Percentiles rank a stretch among this genome's conserved stretches.
Evolutionary conservation across 441 rosid species (phyloP).

Genomic region (Gossypium schwendimanii): DNA sequence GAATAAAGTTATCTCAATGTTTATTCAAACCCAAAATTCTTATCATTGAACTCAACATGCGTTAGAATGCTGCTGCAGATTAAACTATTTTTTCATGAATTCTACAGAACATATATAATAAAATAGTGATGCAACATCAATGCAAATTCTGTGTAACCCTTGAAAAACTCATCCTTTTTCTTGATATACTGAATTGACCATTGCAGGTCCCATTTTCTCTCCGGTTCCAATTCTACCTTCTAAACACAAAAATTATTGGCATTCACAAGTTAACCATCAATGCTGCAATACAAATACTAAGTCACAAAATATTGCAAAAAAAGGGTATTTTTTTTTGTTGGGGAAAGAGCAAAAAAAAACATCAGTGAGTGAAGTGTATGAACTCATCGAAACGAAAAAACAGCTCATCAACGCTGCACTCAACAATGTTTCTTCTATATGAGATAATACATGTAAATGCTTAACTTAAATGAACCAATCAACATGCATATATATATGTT

Average conservation of each 20-base stretch:
- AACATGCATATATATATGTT: not conserved
- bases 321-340: not conserved
- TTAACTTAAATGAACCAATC: not conserved
- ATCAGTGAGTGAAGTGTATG: conserved; percentile 36
- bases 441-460: conserved; percentile 2
- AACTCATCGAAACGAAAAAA: not conserved
- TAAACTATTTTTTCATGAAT: not conserved
- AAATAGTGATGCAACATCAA: too few species aligned
- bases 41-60: not conserved
- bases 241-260: too few species aligned
- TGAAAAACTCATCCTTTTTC: too few species aligned
- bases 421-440: conserved; percentile 43
- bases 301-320: too few species aligned
- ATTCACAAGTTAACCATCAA: too few species aligned
- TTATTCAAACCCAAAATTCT: not conserved
- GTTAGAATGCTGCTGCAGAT: not conserved
- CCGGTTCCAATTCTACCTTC: too few species aligned
- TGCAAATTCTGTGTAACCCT: too few species aligned
- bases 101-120: not conserved
- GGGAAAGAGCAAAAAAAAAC: conserved; percentile 23
- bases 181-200: too few species aligned
- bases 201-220: too few species aligned
- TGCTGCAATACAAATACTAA: too few species aligned
- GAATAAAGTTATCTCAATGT: not conserved
- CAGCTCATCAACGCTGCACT: conserved; percentile 65